phyloP scores from a whole-genome alignment of 495 filamentous ascomycete species.

The Endocarpon pusillum region DNA sequence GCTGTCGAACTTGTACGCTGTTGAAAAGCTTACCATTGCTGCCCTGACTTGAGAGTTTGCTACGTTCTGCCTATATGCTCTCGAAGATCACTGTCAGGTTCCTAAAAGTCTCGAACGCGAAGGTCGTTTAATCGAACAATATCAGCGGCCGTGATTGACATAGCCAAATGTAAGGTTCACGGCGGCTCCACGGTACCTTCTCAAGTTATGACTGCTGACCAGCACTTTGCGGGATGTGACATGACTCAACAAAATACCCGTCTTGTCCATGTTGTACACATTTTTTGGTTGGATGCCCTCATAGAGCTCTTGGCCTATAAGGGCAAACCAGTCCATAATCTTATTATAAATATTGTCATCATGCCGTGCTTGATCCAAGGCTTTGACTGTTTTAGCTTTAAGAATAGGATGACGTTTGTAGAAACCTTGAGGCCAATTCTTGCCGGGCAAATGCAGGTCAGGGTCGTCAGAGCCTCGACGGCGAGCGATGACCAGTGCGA shows the following conservation, averaged over 20 bases:
- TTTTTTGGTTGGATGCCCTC: slow-evolving; percentile 12
- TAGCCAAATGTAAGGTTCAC: slow-evolving; percentile 17
- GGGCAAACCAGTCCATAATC: background rate
- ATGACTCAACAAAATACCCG: slow-evolving; percentile 18
- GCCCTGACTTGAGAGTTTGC: no score
- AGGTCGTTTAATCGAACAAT: no score
- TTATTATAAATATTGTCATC: slow-evolving; percentile 3
- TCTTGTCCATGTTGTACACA: slow-evolving; percentile 20
- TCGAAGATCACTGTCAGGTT: no score
- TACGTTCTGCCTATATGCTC: no score
- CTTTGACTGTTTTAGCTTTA: slow-evolving; percentile 4
- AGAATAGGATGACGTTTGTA: slow-evolving; percentile 7
- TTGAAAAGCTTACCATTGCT: no score
- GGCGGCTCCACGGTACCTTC: slow-evolving; percentile 16
- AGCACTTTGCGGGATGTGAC: slow-evolving; percentile 22
- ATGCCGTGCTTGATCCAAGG: slow-evolving; percentile 7
- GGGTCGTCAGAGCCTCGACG: slow-evolving; percentile 1
- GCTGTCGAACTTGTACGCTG: no score
- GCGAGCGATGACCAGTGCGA: background rate
- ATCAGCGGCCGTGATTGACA: no score
- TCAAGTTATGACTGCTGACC: slow-evolving; percentile 17
- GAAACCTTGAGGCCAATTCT: slow-evolving; percentile 9
- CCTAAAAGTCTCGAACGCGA: no score
- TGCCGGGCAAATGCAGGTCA: slow-evolving; percentile 3
- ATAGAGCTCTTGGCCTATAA: background rate